A percentile compares a stretch with the other conserved stretches of the same genome.
Conservation (phyloP, 768 basidiomycete species). For the Amanita fuliginea region DNA sequence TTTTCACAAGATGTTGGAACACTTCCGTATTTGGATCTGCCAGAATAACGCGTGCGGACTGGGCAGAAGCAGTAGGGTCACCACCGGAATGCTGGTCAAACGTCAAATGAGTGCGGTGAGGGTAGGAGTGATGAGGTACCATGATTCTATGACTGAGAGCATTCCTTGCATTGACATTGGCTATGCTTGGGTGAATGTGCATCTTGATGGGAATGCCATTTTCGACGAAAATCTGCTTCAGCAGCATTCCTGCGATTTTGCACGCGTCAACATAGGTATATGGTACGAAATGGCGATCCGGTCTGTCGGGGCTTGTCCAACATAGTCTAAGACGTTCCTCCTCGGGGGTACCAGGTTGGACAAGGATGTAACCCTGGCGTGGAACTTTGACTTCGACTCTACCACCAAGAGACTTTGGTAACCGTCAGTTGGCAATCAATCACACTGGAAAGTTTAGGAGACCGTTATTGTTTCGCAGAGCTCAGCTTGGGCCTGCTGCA, state of each 20-base stretch:
- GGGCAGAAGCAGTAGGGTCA: constrained; percentile 59
- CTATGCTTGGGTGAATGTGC: constrained; percentile 75
- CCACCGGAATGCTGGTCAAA: constrained; percentile 64
- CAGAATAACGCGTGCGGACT: constrained; percentile 64
- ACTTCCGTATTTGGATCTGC: constrained; percentile 74
- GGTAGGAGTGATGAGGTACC: constrained; percentile 24
- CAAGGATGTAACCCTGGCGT: constrained; percentile 61
- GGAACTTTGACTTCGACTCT: constrained; percentile 73
- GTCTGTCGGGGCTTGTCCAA: constrained; percentile 59
- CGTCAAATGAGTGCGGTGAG: not conserved
- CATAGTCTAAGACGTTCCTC: constrained; percentile 67
- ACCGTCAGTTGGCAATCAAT: constrained; percentile 3
- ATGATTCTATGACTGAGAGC: constrained; percentile 61
- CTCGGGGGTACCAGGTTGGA: constrained; percentile 57
- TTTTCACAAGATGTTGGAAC: constrained; percentile 63
- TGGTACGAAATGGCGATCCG: constrained; percentile 70
- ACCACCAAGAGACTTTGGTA: constrained; percentile 58
- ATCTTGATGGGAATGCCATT: constrained; percentile 56
- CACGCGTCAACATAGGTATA: constrained; percentile 80
- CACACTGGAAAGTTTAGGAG: constrained; percentile 10
- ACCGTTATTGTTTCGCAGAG: constrained; percentile 69
- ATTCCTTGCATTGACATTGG: constrained; percentile 61
- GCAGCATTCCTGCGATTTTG: constrained; percentile 60
- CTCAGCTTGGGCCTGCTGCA: constrained; percentile 57
- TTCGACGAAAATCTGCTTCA: constrained; percentile 70